Percentiles rank a stretch among this genome's conserved stretches.
Evolutionary conservation across 768 basidiomycete species (phyloP).

Genomic region (Boletus speciosus): DNA sequence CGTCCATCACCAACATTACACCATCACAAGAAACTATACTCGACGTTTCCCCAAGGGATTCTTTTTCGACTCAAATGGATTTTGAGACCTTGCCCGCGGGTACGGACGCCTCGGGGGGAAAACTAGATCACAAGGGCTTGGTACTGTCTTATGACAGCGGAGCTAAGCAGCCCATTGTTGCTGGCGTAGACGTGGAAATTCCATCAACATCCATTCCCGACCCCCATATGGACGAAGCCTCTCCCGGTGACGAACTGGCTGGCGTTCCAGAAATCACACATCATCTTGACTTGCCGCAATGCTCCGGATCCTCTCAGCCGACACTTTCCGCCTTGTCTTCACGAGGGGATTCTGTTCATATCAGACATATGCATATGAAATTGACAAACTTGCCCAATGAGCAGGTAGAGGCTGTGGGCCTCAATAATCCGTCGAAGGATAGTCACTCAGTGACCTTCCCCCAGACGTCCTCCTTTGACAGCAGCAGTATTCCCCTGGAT

Average conservation of each 20-base stretch:
- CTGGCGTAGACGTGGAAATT: not conserved
- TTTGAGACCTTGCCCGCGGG: not conserved
- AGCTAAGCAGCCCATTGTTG: not conserved
- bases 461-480: not conserved
- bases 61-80: not conserved
- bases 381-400: not conserved
- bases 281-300: not conserved
- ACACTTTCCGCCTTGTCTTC: not conserved
- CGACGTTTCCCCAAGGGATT: not conserved
- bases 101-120: not conserved
- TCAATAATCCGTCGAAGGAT: not conserved
- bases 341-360: not conserved
- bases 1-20: not conserved
- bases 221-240: not conserved
- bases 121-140: not conserved
- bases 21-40: constrained; percentile 1
- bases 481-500: not conserved
- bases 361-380: not conserved
- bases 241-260: not conserved
- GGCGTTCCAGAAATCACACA: not conserved
- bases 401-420: not conserved
- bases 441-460: not conserved
- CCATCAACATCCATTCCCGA: not conserved
- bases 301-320: not conserved
- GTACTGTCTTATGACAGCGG: not conserved